Evolutionary conservation across 805 yeast genomes (phyloP).

Genomic region (Metschnikowia bowlesiae): DNA sequence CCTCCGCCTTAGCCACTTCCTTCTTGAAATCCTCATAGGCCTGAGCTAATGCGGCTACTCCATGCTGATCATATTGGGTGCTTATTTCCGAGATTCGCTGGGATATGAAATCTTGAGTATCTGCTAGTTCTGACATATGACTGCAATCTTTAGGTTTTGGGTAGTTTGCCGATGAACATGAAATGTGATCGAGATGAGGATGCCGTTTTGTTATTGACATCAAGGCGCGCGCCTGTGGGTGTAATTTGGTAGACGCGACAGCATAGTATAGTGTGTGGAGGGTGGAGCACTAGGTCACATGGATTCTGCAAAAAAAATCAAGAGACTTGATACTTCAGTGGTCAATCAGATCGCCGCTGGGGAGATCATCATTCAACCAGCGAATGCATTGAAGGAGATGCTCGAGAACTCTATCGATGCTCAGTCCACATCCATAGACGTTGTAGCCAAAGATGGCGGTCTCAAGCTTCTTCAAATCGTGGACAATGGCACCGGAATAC

Average conservation of each 20-base stretch:
- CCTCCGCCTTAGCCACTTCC: conserved; percentile 33
- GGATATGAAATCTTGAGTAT: conserved; percentile 7
- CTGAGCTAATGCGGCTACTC: conserved; percentile 11
- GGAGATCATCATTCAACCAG: conserved; percentile 89
- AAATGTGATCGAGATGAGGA: background rate
- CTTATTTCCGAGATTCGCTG: conserved; percentile 10
- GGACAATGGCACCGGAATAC: conserved; percentile 86
- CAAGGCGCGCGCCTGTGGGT: background rate
- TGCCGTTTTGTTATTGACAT: background rate
- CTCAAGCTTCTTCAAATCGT: conserved; percentile 77
- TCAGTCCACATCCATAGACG: conserved; percentile 64
- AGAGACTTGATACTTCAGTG: conserved; percentile 58
- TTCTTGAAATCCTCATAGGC: conserved; percentile 28
- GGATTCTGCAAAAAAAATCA: conserved; percentile 4
- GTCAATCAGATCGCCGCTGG: conserved; percentile 96
- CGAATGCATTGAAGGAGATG: conserved; percentile 90
- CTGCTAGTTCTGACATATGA: background rate
- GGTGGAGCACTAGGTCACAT: background rate
- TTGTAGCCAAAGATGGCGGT: conserved; percentile 89
- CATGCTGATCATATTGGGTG: conserved; percentile 9
- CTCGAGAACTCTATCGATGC: conserved; percentile 94
- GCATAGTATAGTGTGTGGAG: background rate
- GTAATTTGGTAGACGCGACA: background rate
- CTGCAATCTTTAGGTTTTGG: background rate
- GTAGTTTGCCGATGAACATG: background rate